A percentile compares a stretch with the other conserved stretches of the same genome.
phyloP scores from a whole-genome alignment of 1,139 yeast genomes.

The Geotrichum phurueaensis region DNA sequence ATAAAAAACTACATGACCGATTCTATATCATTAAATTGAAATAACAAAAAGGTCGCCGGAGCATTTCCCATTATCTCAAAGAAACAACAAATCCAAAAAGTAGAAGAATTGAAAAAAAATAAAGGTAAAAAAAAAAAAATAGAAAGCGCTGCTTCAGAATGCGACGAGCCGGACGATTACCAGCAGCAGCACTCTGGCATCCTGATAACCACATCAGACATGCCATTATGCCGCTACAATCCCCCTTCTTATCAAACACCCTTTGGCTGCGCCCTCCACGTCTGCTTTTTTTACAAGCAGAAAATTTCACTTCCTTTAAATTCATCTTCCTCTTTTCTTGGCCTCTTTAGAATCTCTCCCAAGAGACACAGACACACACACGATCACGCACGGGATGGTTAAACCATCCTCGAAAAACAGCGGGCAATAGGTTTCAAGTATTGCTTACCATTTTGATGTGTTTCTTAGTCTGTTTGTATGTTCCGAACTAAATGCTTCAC shows the following conservation, averaged over 20 bases:
- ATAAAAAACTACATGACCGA: not conserved
- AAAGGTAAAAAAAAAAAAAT: too few species aligned
- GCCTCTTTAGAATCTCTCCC: not conserved
- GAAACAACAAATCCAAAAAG: not conserved
- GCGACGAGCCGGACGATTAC: not conserved
- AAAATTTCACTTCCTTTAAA: not conserved
- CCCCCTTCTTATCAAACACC: not conserved
- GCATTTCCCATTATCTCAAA: not conserved
- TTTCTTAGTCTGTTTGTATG: slow-evolving; percentile 13
- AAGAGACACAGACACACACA: slow-evolving; percentile 16
- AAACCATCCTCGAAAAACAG: slow-evolving; percentile 14
- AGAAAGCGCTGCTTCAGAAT: not conserved
- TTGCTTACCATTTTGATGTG: slow-evolving; percentile 18
- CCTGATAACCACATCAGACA: not conserved
- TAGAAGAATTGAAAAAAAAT: not conserved
- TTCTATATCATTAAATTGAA: slow-evolving; percentile 1
- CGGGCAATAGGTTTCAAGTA: slow-evolving; percentile 4
- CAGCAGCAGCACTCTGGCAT: not conserved
- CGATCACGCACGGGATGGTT: slow-evolving; percentile 16
- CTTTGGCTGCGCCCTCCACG: not conserved
- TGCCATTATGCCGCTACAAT: not conserved
- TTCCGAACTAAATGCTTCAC: slow-evolving; percentile 5
- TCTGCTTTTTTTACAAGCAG: not conserved
- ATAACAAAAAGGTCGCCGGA: slow-evolving; percentile 1
- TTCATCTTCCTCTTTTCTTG: not conserved